phyloP scores from a whole-genome alignment of 1,284 basidiomycete species.

The Stereum hirsutum region DNA sequence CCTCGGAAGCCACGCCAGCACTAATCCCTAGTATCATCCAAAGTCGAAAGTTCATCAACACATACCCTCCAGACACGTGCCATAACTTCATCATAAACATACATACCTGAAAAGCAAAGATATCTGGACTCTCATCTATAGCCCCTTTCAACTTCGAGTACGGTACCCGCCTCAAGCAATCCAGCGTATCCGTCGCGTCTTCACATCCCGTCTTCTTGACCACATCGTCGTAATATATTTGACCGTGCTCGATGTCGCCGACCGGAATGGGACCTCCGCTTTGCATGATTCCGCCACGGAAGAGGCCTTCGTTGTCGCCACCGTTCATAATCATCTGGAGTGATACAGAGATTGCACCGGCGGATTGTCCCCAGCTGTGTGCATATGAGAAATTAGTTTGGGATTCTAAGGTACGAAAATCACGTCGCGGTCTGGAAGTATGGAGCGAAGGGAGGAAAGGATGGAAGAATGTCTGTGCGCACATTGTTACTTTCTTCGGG shows the following conservation, averaged over 20 bases:
- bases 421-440: too few species aligned
- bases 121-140: slow-evolving; percentile 30
- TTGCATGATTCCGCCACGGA: slow-evolving; percentile 22
- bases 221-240: slow-evolving; percentile 23
- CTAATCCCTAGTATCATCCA: slow-evolving; percentile 12
- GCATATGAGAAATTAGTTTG: neutral
- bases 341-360: slow-evolving; percentile 42
- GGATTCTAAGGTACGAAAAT: too few species aligned
- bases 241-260: slow-evolving; percentile 1
- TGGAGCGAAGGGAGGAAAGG: neutral
- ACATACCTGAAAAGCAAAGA: slow-evolving; percentile 36
- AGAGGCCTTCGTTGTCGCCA: slow-evolving; percentile 37
- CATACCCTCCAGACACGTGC: too few species aligned
- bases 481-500: slow-evolving; percentile 6
- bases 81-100: too few species aligned
- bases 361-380: slow-evolving; percentile 50
- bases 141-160: slow-evolving; percentile 31
- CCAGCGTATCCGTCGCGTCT: slow-evolving; percentile 31
- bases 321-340: slow-evolving; percentile 44
- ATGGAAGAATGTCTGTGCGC: neutral
- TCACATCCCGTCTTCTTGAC: slow-evolving; percentile 36
- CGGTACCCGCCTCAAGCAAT: slow-evolving; percentile 37
- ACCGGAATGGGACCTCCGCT: slow-evolving; percentile 20
- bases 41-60: neutral
- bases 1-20: slow-evolving; percentile 36